Evolutionary conservation across 2,329 filamentous ascomycete genomes (phyloP), one percentile per base, ranked within the genome.

Genomic region (Hymenoscyphus infarciens): DNA sequence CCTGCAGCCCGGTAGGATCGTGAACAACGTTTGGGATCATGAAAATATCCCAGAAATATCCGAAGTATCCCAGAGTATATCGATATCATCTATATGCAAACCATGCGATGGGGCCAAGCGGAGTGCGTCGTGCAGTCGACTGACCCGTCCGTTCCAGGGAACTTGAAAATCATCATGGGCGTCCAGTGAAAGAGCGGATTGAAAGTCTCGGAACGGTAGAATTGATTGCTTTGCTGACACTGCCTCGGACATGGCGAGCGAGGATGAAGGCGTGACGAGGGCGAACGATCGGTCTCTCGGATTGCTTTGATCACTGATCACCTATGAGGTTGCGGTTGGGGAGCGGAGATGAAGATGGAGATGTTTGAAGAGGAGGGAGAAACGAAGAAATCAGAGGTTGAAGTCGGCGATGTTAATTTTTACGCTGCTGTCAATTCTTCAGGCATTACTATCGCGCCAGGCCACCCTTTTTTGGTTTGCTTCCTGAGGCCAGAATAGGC

Each of bases 221-320:
- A 49, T 49, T 42, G 42, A 49, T 49, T 49, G 42, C 42, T 49
- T 49, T 49, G 42, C 42, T 49, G 42, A 49, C 42, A 22, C 42
- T 49, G 19, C 42, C 42, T 49, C 42, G 42, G 42, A 49, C 42
- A 49, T 22, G 42, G 19, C 42, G 42, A 49, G 16, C 42, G n/a
- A 49, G 42, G 19, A 22, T 15, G 42, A 4, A 15, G 42, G 42
- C 3, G 33, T 11, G n/a, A 49, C n/a, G n/a, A 49, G 42, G 19
- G 42, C 19, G 42, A 49, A 19, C 42, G 42, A 49, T 49, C 42
- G 42, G 42, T 49, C n/a, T 49, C 42, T 49, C 10, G 7, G 42
- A 49, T 49, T 49, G 19, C 42, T 22, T 8, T 49, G 19, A 22
- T 22, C 42, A 22, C 55, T 22, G 7, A 25, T 56, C 8, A 56